Evolutionary conservation across 768 basidiomycete genomes (phyloP), one percentile per base, ranked within the genome.

Genomic region (Clitopilus passeckerianus): DNA sequence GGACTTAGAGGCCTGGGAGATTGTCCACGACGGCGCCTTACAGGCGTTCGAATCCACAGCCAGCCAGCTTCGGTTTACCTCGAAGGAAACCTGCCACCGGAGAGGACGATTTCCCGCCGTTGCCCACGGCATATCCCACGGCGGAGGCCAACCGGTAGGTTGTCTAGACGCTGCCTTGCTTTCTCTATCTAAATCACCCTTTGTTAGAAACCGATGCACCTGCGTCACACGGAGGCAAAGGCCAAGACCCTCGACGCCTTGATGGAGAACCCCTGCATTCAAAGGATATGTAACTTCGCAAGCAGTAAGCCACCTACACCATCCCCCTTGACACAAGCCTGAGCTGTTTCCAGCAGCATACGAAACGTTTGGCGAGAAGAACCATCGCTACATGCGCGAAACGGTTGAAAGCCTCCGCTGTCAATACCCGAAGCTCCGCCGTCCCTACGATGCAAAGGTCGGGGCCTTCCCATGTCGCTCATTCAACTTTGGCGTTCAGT

Each of bases 401-500:
- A 60, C 59, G 15, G 9, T 60, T 16, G 54, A 60, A 14, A 20
- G 24, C 34, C 41, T 35, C 18, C 27, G 34, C 7, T n/a, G 23
- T 15, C 53, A 8, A 35, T 10, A 41, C 30, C 53, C 15, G 12
- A 59, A 24, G 15, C 59, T 59, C n/a, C 16, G 53, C 9, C 59
- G 53, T 2, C 27, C 55, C 14, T 59, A 59, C 22, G 59, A 59
- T 41, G 14, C n/a, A 14, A 30, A 34, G 1, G 54, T 57, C 56
- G 59, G 59, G 12, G 60, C 35, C n/a, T 61, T 46, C 18, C 57
- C 57, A 16, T 61, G 60, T 27, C 43, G 44, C 7, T 57, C 57
- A 6, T 57, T 60, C 30, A 60, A 60, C 30, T n/a, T 60, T n/a
- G 59, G 59, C 6, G n/a, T 18, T 4, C 54, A 60, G 0, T 65